phyloP scores from a whole-genome alignment of 192 early-diverging fungal species.

The Gryganskiella cystojenkinii region DNA sequence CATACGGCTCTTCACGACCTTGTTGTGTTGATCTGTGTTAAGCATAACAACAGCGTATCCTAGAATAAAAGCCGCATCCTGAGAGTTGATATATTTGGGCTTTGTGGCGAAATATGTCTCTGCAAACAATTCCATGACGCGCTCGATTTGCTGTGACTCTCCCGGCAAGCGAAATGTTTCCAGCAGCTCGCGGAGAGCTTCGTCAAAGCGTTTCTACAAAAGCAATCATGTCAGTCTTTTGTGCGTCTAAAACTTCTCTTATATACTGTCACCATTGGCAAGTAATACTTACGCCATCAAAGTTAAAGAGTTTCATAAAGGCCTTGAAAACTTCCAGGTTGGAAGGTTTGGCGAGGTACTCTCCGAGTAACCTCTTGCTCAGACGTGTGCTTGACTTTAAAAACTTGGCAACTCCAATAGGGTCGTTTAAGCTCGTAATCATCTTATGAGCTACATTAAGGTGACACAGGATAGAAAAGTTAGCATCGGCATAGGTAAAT shows the following conservation, averaged over 20 bases:
- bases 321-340: constrained; percentile 87
- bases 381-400: constrained; percentile 85
- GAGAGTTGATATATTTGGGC: constrained; percentile 75
- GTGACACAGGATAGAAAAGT: constrained; percentile 22
- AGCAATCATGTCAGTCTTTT: neutral
- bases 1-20: constrained; percentile 91
- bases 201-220: constrained; percentile 90
- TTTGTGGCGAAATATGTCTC: constrained; percentile 77
- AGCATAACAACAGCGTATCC: constrained; percentile 96
- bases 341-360: constrained; percentile 87
- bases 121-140: constrained; percentile 94
- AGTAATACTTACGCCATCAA: constrained; percentile 71
- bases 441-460: constrained; percentile 52
- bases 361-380: constrained; percentile 89
- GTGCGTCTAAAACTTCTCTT: no score
- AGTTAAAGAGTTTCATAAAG: constrained; percentile 90
- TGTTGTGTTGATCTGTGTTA: constrained; percentile 99
- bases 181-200: constrained; percentile 91
- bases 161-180: constrained; percentile 96
- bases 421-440: constrained; percentile 58
- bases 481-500: neutral
- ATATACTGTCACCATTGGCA: no score
- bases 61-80: constrained; percentile 88
- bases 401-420: constrained; percentile 76
- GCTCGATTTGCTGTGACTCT: constrained; percentile 97